These are phyloP conservation scores for Aspergillus ibericus DNA, from an alignment of 2,329 filamentous ascomycete species.

Conservation along the genomic window DNA sequence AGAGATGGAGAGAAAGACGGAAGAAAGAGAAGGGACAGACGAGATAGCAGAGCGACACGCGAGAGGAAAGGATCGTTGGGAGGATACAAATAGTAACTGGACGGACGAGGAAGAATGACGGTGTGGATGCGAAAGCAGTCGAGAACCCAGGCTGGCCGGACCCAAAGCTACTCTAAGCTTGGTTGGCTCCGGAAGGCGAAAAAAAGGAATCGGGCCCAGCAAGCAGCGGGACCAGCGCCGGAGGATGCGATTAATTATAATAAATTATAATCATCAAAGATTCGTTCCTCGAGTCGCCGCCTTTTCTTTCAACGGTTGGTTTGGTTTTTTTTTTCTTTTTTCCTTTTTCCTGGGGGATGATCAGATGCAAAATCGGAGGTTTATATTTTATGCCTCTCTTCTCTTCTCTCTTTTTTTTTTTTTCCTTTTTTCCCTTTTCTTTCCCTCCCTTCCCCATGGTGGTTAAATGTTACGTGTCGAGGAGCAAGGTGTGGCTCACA, in stretches of 20 bases:
- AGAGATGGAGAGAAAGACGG: neutral
- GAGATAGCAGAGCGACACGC: slow-evolving; percentile 6
- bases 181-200: slow-evolving; percentile 12
- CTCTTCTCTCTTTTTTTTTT: neutral
- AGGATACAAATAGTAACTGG: slow-evolving; percentile 20
- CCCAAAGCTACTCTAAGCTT: slow-evolving; percentile 18
- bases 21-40: neutral
- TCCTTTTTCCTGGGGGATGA: slow-evolving; percentile 2
- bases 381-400: neutral
- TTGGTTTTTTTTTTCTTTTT: neutral
- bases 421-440: neutral
- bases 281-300: neutral
- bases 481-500: neutral
- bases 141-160: slow-evolving; percentile 16
- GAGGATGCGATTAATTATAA: neutral
- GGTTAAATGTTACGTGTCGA: neutral
- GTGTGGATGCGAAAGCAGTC: slow-evolving; percentile 24
- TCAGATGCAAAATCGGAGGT: slow-evolving; percentile 12
- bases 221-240: neutral
- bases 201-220: neutral
- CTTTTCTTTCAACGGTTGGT: slow-evolving; percentile 5
- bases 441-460: neutral
- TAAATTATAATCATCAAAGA: neutral
- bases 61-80: slow-evolving; percentile 23
- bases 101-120: slow-evolving; percentile 25